These are phyloP conservation scores for Penium margaritaceum DNA, from an alignment of 139 green algal species.

Conservation along the genomic window DNA sequence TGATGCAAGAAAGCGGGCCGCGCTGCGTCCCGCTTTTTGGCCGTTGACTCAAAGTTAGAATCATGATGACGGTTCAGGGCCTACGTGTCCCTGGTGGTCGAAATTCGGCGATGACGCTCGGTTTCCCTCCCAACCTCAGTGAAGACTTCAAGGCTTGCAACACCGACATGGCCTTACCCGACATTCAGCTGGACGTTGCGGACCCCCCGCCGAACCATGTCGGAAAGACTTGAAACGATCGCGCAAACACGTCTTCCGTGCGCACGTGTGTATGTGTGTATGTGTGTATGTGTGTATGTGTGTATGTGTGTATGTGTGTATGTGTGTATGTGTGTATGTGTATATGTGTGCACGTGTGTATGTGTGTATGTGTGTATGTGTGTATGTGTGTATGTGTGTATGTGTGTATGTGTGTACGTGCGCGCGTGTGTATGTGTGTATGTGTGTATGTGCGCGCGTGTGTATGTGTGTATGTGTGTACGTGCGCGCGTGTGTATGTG, in stretches of 20 bases:
- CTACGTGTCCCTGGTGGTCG: too few relatives aligned
- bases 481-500: background rate
- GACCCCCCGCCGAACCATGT: too few relatives aligned
- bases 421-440: background rate
- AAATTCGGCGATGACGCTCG: too few relatives aligned
- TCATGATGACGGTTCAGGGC: too few relatives aligned
- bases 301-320: background rate
- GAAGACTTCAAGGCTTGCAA: too few relatives aligned
- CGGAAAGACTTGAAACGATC: too few relatives aligned
- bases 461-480: background rate
- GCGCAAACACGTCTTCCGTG: background rate
- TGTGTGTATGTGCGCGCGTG: background rate
- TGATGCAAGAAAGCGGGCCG: too few relatives aligned
- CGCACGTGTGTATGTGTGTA: background rate
- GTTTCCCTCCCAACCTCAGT: too few relatives aligned
- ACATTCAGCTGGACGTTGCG: too few relatives aligned
- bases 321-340: background rate
- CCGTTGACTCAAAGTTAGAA: too few relatives aligned
- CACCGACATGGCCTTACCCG: too few relatives aligned
- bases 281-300: background rate
- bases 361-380: background rate
- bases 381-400: background rate
- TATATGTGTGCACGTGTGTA: background rate
- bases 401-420: background rate
- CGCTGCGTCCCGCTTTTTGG: too few relatives aligned